Evolutionary conservation across 1,284 basidiomycete genomes (phyloP), one percentile per base, ranked within the genome.

Genomic region (Neolentinus lepideus): DNA sequence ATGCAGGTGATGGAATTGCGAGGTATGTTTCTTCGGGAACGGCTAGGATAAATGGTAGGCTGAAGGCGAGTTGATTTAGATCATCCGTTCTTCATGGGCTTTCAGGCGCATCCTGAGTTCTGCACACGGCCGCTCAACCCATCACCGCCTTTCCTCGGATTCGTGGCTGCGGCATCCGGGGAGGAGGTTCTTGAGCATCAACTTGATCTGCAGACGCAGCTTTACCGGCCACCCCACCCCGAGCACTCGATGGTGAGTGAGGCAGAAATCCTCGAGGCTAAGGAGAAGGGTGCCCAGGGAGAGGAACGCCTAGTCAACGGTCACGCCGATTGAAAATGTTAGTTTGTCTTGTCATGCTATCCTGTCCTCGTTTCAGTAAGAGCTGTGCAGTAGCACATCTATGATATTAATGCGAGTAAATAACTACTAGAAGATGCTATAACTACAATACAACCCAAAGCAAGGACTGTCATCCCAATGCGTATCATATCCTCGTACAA

Each of bases 121-220:
- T 98, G 95, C 75, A 96, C 96, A 21, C 87, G 96, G n/a, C 96
- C 96, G 1, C 78, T 99, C 53, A 99, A 99, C 75, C 97, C 96
- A 0, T 97, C 94, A 0, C 96, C 96, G 2, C 90, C 94, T 0
- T 99, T 98, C 85, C 86, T 99, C 35, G 97, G 97, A 14, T 90
- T 99, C 67, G 83, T 99, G 45, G 88, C 96, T 2, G 94, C 97
- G 0, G 78, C 96, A 0, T 88, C 85, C 38, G 84, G 87, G 0
- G 36, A 64, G 2, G 56, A 67, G 1, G 79, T 88, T 0, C 78
- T 99, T 12, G 74, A 81, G 29, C 89, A 93, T 67, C 92, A 98
- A 69, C 66, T 95, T 27, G 79, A 77, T 53, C 65, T 72, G 35
- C 95, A 96, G 71, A 58, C 72, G 43, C 70, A 73, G 56, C 63